These are phyloP conservation scores for Smallanthus sonchifolius DNA, from an alignment of 129 eudicot genomes.

Conservation along the genomic window DNA sequence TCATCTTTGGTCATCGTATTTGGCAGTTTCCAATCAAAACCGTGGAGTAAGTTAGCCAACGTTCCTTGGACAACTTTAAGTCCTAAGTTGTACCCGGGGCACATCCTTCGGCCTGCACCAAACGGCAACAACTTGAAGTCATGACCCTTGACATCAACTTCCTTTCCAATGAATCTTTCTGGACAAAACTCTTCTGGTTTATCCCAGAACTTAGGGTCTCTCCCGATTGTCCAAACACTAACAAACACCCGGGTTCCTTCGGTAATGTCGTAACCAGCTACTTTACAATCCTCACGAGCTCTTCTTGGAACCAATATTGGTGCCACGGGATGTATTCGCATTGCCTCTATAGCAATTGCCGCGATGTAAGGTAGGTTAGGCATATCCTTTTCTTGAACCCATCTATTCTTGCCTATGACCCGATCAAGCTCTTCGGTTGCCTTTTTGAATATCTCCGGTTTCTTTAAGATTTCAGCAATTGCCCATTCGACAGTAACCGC, in stretches of 20 bases:
- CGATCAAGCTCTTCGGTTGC: slow-evolving; percentile 39
- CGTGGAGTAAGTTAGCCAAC: slow-evolving; percentile 48
- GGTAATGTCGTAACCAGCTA: slow-evolving; percentile 32
- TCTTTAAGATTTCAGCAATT: slow-evolving; percentile 24
- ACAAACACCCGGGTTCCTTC: slow-evolving; percentile 39
- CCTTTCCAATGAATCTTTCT: slow-evolving; percentile 39
- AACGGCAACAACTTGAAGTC: slow-evolving; percentile 41
- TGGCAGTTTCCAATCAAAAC: slow-evolving; percentile 48
- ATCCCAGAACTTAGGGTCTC: slow-evolving; percentile 48
- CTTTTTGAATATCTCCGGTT: slow-evolving; percentile 35
- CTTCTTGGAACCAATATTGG: slow-evolving; percentile 32
- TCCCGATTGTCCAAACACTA: slow-evolving; percentile 42
- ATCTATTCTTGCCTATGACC: slow-evolving; percentile 25
- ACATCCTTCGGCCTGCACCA: slow-evolving; percentile 49
- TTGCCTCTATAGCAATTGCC: slow-evolving; percentile 33
- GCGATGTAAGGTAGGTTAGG: slow-evolving; percentile 29
- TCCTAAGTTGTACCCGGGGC: slow-evolving; percentile 40
- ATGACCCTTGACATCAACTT: slow-evolving; percentile 35
- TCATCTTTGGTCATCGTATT: slow-evolving; percentile 21
- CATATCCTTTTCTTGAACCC: slow-evolving; percentile 40
- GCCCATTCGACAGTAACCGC: slow-evolving; percentile 43
- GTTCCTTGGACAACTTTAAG: slow-evolving; percentile 43
- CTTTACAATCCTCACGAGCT: slow-evolving; percentile 38
- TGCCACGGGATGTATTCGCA: slow-evolving; percentile 35
- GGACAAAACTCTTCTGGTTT: slow-evolving; percentile 41